Evolutionary conservation across 2,329 filamentous ascomycete genomes (phyloP).

Genomic region (Emmonsiellopsis sp.): DNA sequence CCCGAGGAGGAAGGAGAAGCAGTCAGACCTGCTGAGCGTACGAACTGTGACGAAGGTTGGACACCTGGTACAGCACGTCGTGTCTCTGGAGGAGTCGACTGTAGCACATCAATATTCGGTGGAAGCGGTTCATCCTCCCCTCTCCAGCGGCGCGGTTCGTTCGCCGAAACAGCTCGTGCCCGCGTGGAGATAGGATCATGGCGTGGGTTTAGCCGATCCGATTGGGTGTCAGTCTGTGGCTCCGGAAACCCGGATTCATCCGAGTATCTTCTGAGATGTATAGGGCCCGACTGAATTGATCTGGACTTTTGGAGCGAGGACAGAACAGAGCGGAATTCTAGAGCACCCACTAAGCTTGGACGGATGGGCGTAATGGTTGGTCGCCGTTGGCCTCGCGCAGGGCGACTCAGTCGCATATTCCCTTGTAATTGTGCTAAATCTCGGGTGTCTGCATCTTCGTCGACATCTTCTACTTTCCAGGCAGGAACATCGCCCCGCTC

Average conservation of each 20-base stretch:
- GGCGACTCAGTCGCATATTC: slow-evolving; percentile 81
- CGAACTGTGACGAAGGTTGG: neutral
- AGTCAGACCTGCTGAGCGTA: slow-evolving; percentile 15
- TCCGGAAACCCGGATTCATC: slow-evolving; percentile 48
- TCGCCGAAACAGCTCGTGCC: slow-evolving; percentile 50
- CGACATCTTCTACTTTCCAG: slow-evolving; percentile 47
- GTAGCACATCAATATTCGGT: slow-evolving; percentile 26
- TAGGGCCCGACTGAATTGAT: slow-evolving; percentile 61
- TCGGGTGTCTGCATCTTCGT: slow-evolving; percentile 47
- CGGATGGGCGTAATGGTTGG: slow-evolving; percentile 76
- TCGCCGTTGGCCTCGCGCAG: slow-evolving; percentile 55
- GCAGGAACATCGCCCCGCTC: slow-evolving; percentile 43
- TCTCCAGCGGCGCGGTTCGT: slow-evolving; percentile 43
- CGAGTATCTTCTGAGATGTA: slow-evolving; percentile 61
- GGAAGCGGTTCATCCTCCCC: slow-evolving; percentile 24
- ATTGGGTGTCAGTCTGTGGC: neutral
- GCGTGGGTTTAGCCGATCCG: slow-evolving; percentile 14
- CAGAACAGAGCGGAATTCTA: slow-evolving; percentile 87
- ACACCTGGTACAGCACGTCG: slow-evolving; percentile 1
- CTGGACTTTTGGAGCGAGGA: slow-evolving; percentile 77
- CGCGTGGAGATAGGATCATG: slow-evolving; percentile 21
- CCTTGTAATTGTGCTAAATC: slow-evolving; percentile 74
- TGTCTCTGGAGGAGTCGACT: slow-evolving; percentile 23
- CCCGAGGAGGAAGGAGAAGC: slow-evolving; percentile 27
- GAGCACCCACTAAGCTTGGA: slow-evolving; percentile 82